These are phyloP conservation scores for Cyberlindnera misumaiensis DNA, from an alignment of 805 yeast genomes.

Conservation along the genomic window DNA sequence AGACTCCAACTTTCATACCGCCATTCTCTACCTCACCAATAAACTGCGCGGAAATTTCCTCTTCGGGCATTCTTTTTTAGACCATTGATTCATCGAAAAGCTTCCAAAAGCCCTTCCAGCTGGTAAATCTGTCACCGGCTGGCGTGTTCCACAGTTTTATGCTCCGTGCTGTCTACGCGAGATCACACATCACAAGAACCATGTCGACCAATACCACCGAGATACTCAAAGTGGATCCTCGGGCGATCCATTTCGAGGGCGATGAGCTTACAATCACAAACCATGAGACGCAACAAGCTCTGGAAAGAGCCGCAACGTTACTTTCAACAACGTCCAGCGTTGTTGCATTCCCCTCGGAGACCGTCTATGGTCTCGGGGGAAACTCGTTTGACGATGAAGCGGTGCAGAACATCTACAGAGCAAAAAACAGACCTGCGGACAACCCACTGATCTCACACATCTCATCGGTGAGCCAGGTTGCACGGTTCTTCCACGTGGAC, in stretches of 20 bases:
- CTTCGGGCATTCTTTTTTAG: too few relatives aligned
- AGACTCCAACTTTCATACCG: too few relatives aligned
- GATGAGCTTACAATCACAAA: conserved; percentile 41
- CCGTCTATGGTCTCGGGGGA: conserved; percentile 95
- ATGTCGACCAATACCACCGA: conserved; percentile 5
- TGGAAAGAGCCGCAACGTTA: conserved; percentile 53
- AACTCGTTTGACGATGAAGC: conserved; percentile 69
- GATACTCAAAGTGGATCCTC: conserved; percentile 17
- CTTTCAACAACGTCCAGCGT: conserved; percentile 46
- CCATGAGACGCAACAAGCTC: conserved; percentile 40
- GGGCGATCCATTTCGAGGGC: conserved; percentile 15
- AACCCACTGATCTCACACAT: conserved; percentile 92
- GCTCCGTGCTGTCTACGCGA: too few relatives aligned
- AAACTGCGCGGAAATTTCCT: too few relatives aligned
- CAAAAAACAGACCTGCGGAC: conserved; percentile 92
- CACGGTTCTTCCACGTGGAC: conserved; percentile 43
- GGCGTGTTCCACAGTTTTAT: too few relatives aligned
- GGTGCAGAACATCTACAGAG: conserved; percentile 70
- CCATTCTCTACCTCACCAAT: too few relatives aligned
- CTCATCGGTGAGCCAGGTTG: conserved; percentile 67
- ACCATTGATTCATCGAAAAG: too few relatives aligned
- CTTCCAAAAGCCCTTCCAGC: too few relatives aligned
- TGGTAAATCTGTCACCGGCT: too few relatives aligned
- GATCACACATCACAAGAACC: not conserved
- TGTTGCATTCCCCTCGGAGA: conserved; percentile 94